Conservation (phyloP, 345 rosid genomes). For the Pugionium cornutum region DNA sequence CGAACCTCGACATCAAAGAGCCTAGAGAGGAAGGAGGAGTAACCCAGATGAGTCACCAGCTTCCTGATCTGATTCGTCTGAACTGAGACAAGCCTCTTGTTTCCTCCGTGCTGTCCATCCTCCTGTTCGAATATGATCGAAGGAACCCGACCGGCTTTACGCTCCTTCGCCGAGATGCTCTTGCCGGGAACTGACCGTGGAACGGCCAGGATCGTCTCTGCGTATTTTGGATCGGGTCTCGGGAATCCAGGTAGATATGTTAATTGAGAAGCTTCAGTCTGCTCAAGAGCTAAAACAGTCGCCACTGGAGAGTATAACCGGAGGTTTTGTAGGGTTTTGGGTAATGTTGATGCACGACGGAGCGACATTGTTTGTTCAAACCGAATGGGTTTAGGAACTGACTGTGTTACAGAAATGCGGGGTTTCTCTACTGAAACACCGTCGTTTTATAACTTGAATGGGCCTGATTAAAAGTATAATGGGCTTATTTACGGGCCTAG, state of each 20-base stretch:
- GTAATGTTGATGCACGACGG: conserved; percentile 45
- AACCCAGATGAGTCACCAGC: conserved; percentile 70
- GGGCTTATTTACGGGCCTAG: no score
- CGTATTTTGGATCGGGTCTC: conserved; percentile 66
- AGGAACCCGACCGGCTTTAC: conserved; percentile 82
- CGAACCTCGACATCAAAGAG: conserved; percentile 82
- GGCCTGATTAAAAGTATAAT: no score
- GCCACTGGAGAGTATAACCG: conserved; percentile 63
- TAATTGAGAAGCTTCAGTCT: conserved; percentile 30
- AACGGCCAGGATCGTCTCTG: conserved; percentile 70
- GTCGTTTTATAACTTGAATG: no score
- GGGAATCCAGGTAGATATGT: conserved; percentile 73
- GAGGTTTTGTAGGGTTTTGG: conserved; percentile 48
- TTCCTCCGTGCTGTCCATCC: conserved; percentile 91
- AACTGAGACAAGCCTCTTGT: conserved; percentile 82
- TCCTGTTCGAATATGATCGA: conserved; percentile 84
- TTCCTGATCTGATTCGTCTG: conserved; percentile 82
- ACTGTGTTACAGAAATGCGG: conserved; percentile 12
- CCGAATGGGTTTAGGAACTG: conserved; percentile 27
- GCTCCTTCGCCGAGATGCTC: conserved; percentile 61
- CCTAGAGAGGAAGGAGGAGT: conserved; percentile 73
- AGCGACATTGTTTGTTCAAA: conserved; percentile 51
- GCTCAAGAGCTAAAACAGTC: conserved; percentile 36
- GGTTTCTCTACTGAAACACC: neutral
- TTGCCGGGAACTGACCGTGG: conserved; percentile 73